Base-by-base conservation (phyloP, 768 basidiomycete species). In the Tulasnella sp. region DNA sequence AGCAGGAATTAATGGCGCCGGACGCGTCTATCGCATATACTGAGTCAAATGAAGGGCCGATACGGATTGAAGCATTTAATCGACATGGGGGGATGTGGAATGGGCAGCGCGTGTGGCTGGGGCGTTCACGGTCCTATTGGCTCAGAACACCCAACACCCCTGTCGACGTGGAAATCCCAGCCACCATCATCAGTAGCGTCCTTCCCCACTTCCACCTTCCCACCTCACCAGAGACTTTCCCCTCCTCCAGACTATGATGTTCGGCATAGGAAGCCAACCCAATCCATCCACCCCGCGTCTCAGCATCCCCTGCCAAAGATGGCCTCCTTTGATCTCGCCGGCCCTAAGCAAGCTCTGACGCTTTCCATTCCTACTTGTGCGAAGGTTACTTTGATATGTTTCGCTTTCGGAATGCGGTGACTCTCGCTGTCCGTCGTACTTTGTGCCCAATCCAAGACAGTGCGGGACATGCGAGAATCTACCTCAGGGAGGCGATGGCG, bases 161-260 rank as follows among this genome's bases (percentile, higher is more conserved):
- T 54, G 54, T 54, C 54, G 54, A 54, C 54, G 54, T 54, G 54
- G 54, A 54, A 54, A 54, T 54, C 24, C 54, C 54, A 54, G n/a
- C 54, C 54, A n/a, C n/a, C 54, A 54, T 54, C 54, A 8, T 7
- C 54, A 2, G 37, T 2, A n/a, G n/a, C 54, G 24, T n/a, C 54
- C n/a, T 54, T 9, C 54, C n/a, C n/a, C 2, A n/a, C 54, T 54
- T 54, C n/a, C 54, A 54, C 54, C 54, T 54, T 54, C 54, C 54
- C 54, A 54, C 54, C 24, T 22, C 54, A n/a, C 24, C 7, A 54
- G 24, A 54, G n/a, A n/a, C 54, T 22, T 24, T n/a, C 54, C n/a
- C 7, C 54, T 54, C 11, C 8, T 54, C 54, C 22, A 24, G 24
- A 22, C n/a, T n/a, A 54, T 54, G n/a, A 1, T 8, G 22, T n/a